Evolutionary conservation across 176 grass and related monocot species (phyloP).

Genomic region (Raddia distichophylla): DNA sequence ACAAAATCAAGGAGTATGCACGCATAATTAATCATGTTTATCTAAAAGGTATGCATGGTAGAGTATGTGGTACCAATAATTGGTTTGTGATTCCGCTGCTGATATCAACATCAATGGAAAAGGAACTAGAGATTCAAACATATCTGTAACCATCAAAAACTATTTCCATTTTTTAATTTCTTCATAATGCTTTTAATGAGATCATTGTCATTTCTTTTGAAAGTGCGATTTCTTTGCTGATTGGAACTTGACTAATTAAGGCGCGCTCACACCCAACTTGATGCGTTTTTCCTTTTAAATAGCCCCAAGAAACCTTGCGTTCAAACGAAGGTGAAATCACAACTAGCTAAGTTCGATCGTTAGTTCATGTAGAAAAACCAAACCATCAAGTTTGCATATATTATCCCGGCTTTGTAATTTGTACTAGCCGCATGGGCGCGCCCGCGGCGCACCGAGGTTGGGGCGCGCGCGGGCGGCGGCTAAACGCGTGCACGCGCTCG

Average conservation of each 20-base stretch:
- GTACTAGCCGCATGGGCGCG: too few relatives aligned
- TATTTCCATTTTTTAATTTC: not conserved
- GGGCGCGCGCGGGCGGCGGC: too few relatives aligned
- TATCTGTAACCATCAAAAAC: not conserved
- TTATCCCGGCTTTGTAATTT: too few relatives aligned
- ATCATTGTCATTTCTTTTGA: not conserved
- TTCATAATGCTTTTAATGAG: not conserved
- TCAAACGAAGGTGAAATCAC: not conserved
- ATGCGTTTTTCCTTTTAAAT: not conserved
- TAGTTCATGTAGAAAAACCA: not conserved
- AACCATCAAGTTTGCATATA: not conserved
- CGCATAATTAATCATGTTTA: not conserved
- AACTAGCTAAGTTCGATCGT: not conserved
- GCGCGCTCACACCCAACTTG: not conserved
- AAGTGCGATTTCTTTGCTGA: not conserved
- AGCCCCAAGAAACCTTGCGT: not conserved
- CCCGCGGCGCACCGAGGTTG: too few relatives aligned
- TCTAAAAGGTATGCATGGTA: not conserved
- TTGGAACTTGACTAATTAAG: not conserved
- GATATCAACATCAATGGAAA: constrained; percentile 20
- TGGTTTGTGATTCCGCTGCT: constrained; percentile 25
- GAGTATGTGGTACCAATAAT: constrained; percentile 29
- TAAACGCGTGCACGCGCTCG: too few relatives aligned
- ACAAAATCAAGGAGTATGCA: not conserved
- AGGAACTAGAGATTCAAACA: constrained; percentile 1